Evolutionary conservation across 2,329 filamentous ascomycete genomes (phyloP).

Genomic region (Cladosporium austrohemisphaericum): DNA sequence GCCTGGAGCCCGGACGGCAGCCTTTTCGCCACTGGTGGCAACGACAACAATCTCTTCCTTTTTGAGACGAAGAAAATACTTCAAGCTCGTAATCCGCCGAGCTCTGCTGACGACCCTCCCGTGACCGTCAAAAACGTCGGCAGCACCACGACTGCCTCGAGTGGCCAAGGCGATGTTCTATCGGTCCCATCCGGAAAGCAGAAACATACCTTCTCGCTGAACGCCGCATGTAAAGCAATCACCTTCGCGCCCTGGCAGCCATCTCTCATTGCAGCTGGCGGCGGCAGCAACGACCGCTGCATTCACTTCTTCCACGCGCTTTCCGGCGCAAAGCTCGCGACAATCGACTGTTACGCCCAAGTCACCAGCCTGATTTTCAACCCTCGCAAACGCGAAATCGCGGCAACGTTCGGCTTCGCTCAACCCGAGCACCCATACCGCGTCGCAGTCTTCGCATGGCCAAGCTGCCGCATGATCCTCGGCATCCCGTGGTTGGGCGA

Average conservation of each 20-base stretch:
- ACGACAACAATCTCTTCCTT: conserved; percentile 84
- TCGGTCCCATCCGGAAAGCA: conserved; percentile 40
- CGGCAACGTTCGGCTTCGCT: conserved; percentile 88
- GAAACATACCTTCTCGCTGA: conserved; percentile 71
- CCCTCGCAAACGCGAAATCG: conserved; percentile 68
- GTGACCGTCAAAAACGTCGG: conserved; percentile 21
- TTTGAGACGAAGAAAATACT: conserved; percentile 65
- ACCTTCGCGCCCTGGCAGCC: conserved; percentile 95
- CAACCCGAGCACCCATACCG: conserved; percentile 85
- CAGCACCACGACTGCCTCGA: conserved; percentile 8
- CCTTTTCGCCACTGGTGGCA: conserved; percentile 81
- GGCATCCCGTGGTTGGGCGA: conserved; percentile 80
- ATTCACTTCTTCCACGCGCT: conserved; percentile 93
- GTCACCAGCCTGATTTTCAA: conserved; percentile 92
- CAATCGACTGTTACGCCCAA: conserved; percentile 87
- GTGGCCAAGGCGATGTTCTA: conserved; percentile 32
- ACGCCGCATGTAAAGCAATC: conserved; percentile 91
- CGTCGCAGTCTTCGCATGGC: conserved; percentile 93
- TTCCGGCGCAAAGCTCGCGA: conserved; percentile 79
- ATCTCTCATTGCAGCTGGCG: conserved; percentile 81
- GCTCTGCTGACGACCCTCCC: not conserved
- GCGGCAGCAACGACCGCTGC: conserved; percentile 88
- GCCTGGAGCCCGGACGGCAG: conserved; percentile 75
- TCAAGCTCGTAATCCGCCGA: not conserved
- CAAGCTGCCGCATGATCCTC: conserved; percentile 79